A percentile compares a stretch with the other conserved stretches of the same genome.
Evolutionary conservation across 345 rosid genomes (phyloP).

Genomic region (Citrus mangshanensis): DNA sequence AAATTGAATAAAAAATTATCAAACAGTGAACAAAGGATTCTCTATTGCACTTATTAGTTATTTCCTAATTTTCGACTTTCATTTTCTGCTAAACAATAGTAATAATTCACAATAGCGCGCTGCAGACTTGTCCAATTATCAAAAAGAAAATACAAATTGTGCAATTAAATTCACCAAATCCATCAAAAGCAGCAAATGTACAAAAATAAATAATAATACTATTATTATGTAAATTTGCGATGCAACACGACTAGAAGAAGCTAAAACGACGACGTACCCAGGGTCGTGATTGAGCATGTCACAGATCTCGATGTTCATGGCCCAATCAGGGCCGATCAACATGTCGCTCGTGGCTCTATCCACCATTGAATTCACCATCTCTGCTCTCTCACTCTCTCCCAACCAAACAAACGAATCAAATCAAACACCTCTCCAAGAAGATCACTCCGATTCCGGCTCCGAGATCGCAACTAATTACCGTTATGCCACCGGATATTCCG

Average conservation of each 20-base stretch:
- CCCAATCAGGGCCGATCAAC: conserved; percentile 99
- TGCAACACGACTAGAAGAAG: neutral
- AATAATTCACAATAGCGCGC: neutral
- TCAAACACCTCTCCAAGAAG: conserved; percentile 3
- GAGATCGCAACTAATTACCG: conserved; percentile 29
- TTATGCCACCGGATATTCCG: conserved; percentile 35
- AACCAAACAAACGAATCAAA: conserved; percentile 9
- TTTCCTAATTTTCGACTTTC: neutral
- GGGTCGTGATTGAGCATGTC: conserved; percentile 96
- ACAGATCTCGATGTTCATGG: conserved; percentile 99
- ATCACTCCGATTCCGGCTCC: conserved; percentile 12
- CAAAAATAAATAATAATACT: neutral
- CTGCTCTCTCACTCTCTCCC: neutral
- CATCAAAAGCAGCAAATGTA: neutral
- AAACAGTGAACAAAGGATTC: neutral
- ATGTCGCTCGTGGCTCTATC: conserved; percentile 98
- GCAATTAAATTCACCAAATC: neutral
- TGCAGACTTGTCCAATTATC: neutral
- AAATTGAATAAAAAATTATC: neutral
- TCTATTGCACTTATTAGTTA: neutral
- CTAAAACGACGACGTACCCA: conserved; percentile 41
- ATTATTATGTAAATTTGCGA: neutral
- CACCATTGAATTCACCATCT: conserved; percentile 98
- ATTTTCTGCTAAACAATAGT: neutral
- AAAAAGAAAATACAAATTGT: neutral